phyloP scores from a whole-genome alignment of 2,329 filamentous ascomycete species.

The Fusarium goolgardi region DNA sequence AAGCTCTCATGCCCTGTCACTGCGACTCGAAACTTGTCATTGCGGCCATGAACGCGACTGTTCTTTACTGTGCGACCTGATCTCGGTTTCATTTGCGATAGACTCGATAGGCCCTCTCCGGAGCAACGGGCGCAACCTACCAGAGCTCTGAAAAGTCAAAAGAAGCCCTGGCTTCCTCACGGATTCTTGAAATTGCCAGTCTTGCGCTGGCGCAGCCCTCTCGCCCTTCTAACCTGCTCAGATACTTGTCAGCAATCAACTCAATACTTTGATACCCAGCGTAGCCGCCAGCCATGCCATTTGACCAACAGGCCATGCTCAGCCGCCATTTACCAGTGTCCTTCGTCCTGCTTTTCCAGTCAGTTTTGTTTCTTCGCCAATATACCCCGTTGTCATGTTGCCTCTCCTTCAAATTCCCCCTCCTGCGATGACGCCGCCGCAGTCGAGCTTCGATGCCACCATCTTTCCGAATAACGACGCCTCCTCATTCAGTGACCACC shows the following conservation, averaged over 20 bases:
- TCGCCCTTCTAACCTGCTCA: conserved; percentile 49
- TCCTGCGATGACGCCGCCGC: conserved; percentile 60
- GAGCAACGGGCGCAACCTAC: conserved; percentile 3
- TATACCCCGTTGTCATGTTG: conserved; percentile 57
- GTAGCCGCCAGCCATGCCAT: conserved; percentile 50
- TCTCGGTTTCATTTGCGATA: conserved; percentile 30
- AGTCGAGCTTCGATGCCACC: conserved; percentile 54
- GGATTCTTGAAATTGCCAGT: conserved; percentile 23
- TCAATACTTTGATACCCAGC: conserved; percentile 35
- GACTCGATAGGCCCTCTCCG: conserved; percentile 17
- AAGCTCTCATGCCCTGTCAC: conserved; percentile 5
- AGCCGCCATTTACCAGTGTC: conserved; percentile 45
- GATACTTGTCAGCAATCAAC: conserved; percentile 54
- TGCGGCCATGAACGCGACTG: conserved; percentile 32
- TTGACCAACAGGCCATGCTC: conserved; percentile 59
- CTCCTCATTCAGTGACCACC: conserved; percentile 29
- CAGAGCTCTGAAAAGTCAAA: conserved; percentile 9
- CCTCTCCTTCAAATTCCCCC: conserved; percentile 65
- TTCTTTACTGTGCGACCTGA: conserved; percentile 31
- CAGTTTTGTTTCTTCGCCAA: conserved; percentile 40
- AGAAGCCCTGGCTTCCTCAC: conserved; percentile 9
- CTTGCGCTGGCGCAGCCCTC: conserved; percentile 41
- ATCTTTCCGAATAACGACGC: conserved; percentile 35
- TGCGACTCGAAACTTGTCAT: conserved; percentile 13
- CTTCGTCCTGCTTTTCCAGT: conserved; percentile 46